phyloP scores from a whole-genome alignment of 306 rosid species.

The Cyclanthera cordifolia region DNA sequence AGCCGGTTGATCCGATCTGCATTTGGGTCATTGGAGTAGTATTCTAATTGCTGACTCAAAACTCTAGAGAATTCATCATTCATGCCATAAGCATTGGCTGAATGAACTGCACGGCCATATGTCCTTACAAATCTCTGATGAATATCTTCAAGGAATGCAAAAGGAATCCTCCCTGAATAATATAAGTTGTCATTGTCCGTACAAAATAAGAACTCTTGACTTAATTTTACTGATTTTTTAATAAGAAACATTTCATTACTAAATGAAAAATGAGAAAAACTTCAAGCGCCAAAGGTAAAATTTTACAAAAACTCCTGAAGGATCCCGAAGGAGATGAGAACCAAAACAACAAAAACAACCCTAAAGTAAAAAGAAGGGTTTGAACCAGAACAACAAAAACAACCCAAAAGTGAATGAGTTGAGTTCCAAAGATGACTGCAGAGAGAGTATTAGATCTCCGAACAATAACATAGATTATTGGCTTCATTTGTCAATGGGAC shows the following conservation, averaged over 20 bases:
- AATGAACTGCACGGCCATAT: conserved; percentile 71
- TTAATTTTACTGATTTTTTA: background rate
- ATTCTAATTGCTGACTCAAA: conserved; percentile 83
- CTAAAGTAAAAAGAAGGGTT: too few species aligned
- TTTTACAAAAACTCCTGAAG: too few species aligned
- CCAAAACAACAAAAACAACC: too few species aligned
- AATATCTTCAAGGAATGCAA: conserved; percentile 86
- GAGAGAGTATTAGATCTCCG: background rate
- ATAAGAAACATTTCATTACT: too few species aligned
- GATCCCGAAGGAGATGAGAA: too few species aligned
- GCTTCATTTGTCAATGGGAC: background rate
- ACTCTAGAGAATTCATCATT: conserved; percentile 92
- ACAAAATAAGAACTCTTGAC: background rate
- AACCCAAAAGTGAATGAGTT: background rate
- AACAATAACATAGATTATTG: too few species aligned
- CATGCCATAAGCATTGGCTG: conserved; percentile 86
- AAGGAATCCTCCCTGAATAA: conserved; percentile 71
- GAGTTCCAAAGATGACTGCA: conserved; percentile 3
- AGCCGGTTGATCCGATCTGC: conserved; percentile 88
- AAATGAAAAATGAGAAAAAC: too few species aligned
- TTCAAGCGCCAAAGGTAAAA: too few species aligned
- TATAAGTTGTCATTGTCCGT: background rate
- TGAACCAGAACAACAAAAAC: too few species aligned
- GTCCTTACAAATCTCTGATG: conserved; percentile 86
- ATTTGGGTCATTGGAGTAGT: conserved; percentile 86